These are phyloP conservation scores for Tillandsia fasciculata DNA, from an alignment of 176 grass and related monocot species.

Conservation along the genomic window DNA sequence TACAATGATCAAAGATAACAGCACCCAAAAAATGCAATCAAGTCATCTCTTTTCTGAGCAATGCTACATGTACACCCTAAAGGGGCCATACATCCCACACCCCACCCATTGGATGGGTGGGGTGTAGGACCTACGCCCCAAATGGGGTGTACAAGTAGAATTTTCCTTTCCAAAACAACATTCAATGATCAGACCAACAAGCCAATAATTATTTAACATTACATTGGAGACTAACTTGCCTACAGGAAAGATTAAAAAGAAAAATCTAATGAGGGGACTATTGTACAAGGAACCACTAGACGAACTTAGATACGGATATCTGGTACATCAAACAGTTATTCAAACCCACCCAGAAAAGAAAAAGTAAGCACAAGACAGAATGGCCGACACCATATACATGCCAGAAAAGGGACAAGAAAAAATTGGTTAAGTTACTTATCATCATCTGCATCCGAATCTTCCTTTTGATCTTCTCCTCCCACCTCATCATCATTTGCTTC, in stretches of 20 bases:
- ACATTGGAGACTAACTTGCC: conserved; percentile 49
- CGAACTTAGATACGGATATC: neutral
- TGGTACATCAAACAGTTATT: neutral
- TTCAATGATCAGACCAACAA: too few relatives aligned
- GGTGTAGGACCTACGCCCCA: too few relatives aligned
- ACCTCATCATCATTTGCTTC: conserved; percentile 10
- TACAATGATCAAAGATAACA: too few relatives aligned
- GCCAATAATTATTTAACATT: conserved; percentile 31
- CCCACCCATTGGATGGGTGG: too few relatives aligned
- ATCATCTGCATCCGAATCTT: conserved; percentile 25
- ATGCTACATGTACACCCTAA: too few relatives aligned
- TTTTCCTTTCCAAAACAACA: neutral
- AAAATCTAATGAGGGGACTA: conserved; percentile 24
- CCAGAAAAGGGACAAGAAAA: conserved; percentile 4
- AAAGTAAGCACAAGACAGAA: neutral
- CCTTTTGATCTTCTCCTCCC: neutral
- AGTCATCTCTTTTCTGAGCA: too few relatives aligned
- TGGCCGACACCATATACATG: conserved; percentile 6
- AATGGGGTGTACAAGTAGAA: too few relatives aligned
- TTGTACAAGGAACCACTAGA: conserved; percentile 36
- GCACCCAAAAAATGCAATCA: too few relatives aligned
- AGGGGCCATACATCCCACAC: too few relatives aligned
- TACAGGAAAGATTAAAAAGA: conserved; percentile 27
- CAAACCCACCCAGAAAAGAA: conserved; percentile 7
- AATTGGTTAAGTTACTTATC: conserved; percentile 18